These are phyloP conservation scores for Eimeria mitis DNA, from an alignment of 169 alveolate genomes.

Conservation along the genomic window DNA sequence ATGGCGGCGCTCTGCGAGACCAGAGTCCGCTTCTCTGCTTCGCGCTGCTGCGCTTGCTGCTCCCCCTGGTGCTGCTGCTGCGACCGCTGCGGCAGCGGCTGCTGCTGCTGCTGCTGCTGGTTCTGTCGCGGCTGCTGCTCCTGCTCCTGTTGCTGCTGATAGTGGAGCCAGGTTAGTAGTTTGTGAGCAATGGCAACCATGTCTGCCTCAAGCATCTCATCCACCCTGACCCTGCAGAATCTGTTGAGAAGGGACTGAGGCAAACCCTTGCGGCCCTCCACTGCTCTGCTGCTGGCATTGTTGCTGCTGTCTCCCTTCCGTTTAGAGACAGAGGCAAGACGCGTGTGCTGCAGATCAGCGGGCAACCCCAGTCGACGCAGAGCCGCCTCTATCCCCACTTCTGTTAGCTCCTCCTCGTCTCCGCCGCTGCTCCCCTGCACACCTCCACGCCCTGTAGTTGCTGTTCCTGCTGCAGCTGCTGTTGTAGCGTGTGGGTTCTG, in stretches of 20 bases:
- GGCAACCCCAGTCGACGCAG: slow-evolving; percentile 7
- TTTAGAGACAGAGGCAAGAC: not conserved
- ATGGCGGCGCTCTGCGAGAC: not conserved
- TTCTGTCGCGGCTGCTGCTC: slow-evolving; percentile 5
- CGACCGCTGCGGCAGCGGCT: not conserved
- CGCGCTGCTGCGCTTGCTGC: slow-evolving; percentile 3
- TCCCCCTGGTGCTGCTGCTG: not conserved
- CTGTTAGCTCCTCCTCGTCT: not conserved
- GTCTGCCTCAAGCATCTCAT: slow-evolving; percentile 69
- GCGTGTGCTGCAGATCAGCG: not conserved
- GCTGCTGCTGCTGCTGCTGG: not conserved
- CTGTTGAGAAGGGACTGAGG: slow-evolving; percentile 99
- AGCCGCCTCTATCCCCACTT: not conserved
- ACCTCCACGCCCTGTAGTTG: not conserved
- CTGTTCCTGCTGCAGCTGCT: slow-evolving; percentile 30
- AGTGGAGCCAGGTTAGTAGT: slow-evolving; percentile 18
- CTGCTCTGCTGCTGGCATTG: slow-evolving; percentile 88
- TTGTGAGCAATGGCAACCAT: slow-evolving; percentile 70
- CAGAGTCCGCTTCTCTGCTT: not conserved
- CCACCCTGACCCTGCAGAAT: slow-evolving; percentile 96
- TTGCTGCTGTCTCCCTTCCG: not conserved
- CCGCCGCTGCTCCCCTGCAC: not conserved
- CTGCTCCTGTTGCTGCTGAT: slow-evolving; percentile 11
- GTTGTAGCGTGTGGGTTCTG: slow-evolving; percentile 95
- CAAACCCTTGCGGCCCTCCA: slow-evolving; percentile 97